Percentiles rank a stretch among this genome's conserved stretches.
phyloP scores from a whole-genome alignment of 495 filamentous ascomycete genomes.

The Trichodelitschia bisporula region DNA sequence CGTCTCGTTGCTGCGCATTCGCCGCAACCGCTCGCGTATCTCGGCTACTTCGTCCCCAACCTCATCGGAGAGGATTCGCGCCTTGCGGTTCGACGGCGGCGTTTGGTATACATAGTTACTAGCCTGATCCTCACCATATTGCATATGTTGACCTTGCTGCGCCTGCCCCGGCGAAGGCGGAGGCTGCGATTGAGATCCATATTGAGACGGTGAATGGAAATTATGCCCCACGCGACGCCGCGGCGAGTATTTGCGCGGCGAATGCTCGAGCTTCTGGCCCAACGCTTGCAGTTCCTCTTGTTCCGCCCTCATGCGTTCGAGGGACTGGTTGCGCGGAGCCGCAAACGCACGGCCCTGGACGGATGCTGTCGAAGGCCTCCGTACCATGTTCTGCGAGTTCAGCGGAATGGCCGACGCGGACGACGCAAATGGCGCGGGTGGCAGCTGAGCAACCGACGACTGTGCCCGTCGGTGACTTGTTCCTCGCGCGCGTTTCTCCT shows the following conservation, averaged over 20 bases:
- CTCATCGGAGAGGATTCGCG: conserved; percentile 7
- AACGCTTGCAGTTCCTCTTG: conserved; percentile 12
- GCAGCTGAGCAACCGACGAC: not conserved
- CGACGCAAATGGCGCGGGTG: not conserved
- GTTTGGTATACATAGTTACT: conserved; percentile 10
- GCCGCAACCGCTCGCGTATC: conserved; percentile 5
- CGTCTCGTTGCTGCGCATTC: conserved; percentile 7
- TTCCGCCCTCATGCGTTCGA: conserved; percentile 14
- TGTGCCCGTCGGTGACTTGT: conserved; percentile 4
- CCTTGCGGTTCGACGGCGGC: conserved; percentile 13
- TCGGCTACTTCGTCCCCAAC: conserved; percentile 7
- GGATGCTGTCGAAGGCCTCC: conserved; percentile 7
- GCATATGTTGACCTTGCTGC: no score
- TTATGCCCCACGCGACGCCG: conserved; percentile 2
- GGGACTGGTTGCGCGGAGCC: conserved; percentile 15
- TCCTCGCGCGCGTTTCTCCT: conserved; percentile 21
- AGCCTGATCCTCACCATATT: no score
- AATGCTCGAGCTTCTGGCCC: conserved; percentile 11
- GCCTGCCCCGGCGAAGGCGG: no score
- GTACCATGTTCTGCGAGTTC: conserved; percentile 2
- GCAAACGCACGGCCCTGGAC: conserved; percentile 19
- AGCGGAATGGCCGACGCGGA: not conserved
- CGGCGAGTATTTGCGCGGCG: conserved; percentile 11
- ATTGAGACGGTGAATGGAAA: no score
- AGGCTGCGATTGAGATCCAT: no score